Percentiles rank a stretch among this genome's conserved stretches.
These are phyloP conservation scores for Dendryphion nanum DNA, from an alignment of 2,329 filamentous ascomycete genomes.

Conservation along the genomic window DNA sequence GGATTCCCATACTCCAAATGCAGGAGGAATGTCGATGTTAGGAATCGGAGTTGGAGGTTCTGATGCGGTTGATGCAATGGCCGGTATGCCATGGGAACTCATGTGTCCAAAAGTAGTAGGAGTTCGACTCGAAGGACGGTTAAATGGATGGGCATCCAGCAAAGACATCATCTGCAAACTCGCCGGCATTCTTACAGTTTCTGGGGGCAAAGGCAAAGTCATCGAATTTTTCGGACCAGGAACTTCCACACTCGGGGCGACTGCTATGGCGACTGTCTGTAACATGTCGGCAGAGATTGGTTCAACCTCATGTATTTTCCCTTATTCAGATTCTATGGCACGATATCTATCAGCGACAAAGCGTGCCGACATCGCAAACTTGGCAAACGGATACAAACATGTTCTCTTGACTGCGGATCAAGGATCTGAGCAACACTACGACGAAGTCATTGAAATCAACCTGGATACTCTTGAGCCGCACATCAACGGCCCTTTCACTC, in stretches of 20 bases:
- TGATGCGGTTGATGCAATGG: constrained; percentile 28
- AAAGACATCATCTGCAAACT: constrained; percentile 42
- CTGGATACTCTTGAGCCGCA: constrained; percentile 34
- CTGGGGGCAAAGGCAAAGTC: constrained; percentile 36
- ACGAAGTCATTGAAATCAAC: constrained; percentile 37
- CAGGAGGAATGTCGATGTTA: constrained; percentile 37
- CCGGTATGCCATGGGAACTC: constrained; percentile 37
- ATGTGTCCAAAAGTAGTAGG: constrained; percentile 33
- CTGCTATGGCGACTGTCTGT: constrained; percentile 40
- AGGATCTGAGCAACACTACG: constrained; percentile 32
- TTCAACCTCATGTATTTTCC: constrained; percentile 39
- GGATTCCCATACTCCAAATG: constrained; percentile 41
- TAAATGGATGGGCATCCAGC: constrained; percentile 32
- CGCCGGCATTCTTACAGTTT: constrained; percentile 34
- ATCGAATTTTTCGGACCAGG: constrained; percentile 41
- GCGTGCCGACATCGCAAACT: constrained; percentile 19
- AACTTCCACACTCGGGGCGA: constrained; percentile 29
- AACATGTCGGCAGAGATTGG: constrained; percentile 42
- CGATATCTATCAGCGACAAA: constrained; percentile 33
- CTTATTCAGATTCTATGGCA: constrained; percentile 33
- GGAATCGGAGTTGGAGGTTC: constrained; percentile 34
- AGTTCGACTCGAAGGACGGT: constrained; percentile 28
- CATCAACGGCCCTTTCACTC: constrained; percentile 39
- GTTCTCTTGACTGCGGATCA: constrained; percentile 25
- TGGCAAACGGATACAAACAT: constrained; percentile 21